Conservation (phyloP, 108 stramenopile species). For the Nitzschia sp. region DNA sequence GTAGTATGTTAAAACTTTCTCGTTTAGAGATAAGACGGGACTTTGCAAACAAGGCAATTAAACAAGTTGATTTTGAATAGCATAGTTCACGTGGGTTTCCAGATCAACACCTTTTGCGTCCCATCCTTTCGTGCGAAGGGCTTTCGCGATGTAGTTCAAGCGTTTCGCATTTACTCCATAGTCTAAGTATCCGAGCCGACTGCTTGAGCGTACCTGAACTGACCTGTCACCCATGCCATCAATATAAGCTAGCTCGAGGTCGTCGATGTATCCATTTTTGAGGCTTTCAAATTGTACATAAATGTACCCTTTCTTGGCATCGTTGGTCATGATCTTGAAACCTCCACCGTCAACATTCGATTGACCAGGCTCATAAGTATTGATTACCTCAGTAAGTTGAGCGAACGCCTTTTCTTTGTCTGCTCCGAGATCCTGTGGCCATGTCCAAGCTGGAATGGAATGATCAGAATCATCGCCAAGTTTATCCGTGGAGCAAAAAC, state of each 20-base stretch:
- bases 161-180: constrained; percentile 86
- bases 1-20: too few species aligned
- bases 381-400: constrained; percentile 57
- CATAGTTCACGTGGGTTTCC: constrained; percentile 71
- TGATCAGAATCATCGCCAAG: constrained; percentile 69
- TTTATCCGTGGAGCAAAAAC: constrained; percentile 79
- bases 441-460: constrained; percentile 67
- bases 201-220: constrained; percentile 73
- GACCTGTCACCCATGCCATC: constrained; percentile 30
- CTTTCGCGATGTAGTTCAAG: constrained; percentile 73
- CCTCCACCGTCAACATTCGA: constrained; percentile 85
- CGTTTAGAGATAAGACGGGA: too few species aligned
- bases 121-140: constrained; percentile 67
- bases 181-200: constrained; percentile 79
- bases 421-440: constrained; percentile 36
- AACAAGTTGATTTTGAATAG: constrained; percentile 54
- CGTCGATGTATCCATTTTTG: constrained; percentile 61
- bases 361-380: constrained; percentile 77
- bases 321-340: constrained; percentile 71
- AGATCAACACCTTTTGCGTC: constrained; percentile 69
- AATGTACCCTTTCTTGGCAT: constrained; percentile 69
- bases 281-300: constrained; percentile 82
- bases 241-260: constrained; percentile 31
- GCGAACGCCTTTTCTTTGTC: constrained; percentile 56
- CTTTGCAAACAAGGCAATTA: too few species aligned